phyloP scores from a whole-genome alignment of 2,329 filamentous ascomycete genomes.

The Alternaria sp. region DNA sequence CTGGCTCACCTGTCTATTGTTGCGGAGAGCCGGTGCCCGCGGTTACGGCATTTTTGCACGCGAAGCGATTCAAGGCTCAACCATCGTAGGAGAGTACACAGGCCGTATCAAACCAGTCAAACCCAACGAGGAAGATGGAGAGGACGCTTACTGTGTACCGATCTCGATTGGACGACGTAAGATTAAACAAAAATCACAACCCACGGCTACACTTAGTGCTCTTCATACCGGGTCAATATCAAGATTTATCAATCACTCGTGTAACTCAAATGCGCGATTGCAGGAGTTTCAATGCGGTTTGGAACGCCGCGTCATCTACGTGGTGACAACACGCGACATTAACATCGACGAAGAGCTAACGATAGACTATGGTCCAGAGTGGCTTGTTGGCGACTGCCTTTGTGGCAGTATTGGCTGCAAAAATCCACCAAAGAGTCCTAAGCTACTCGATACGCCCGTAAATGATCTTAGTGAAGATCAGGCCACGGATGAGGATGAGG shows the following conservation, averaged over 20 bases:
- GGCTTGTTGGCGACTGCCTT: conserved; percentile 3
- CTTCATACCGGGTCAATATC: background rate
- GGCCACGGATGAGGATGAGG: background rate
- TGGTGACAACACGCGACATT: conserved; percentile 2
- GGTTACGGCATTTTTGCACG: no score
- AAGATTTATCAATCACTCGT: conserved; percentile 23
- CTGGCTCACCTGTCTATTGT: no score
- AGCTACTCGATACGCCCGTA: background rate
- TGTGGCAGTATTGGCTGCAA: conserved; percentile 5
- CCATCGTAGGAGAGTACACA: no score
- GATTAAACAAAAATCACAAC: no score
- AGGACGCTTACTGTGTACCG: no score
- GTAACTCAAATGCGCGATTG: conserved; percentile 10
- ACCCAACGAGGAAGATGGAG: no score
- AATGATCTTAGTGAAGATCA: background rate
- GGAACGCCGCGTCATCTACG: conserved; percentile 3
- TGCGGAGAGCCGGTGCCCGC: no score
- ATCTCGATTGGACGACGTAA: no score
- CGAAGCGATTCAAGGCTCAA: no score
- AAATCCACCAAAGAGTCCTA: background rate
- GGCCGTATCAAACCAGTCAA: no score
- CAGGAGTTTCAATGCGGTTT: conserved; percentile 3
- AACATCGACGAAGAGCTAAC: conserved; percentile 13
- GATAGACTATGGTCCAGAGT: conserved; percentile 17
- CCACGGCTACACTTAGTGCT: no score